These are phyloP conservation scores for Basidiobolus meristosporus DNA, from an alignment of 371 early-diverging fungal genomes.

Conservation along the genomic window DNA sequence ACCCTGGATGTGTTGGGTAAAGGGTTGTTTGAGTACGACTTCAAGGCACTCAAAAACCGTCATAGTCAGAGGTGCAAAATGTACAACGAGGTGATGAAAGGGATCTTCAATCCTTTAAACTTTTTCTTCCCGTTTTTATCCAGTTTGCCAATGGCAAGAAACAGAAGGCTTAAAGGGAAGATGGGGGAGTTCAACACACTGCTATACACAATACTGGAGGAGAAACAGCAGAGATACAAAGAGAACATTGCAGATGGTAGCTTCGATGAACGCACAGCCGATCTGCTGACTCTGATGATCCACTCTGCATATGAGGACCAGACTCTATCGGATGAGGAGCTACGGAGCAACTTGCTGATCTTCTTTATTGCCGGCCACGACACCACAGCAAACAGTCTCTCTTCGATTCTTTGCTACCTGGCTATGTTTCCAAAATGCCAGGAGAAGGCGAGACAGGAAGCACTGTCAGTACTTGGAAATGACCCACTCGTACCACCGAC, in stretches of 20 bases:
- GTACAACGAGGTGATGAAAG: not conserved
- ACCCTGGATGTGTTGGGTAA: conserved; percentile 3
- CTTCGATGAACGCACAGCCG: too few relatives aligned
- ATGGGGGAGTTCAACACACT: too few relatives aligned
- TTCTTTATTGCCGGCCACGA: too few relatives aligned
- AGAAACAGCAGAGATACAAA: too few relatives aligned
- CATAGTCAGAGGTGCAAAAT: not conserved
- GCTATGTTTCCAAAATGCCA: not conserved
- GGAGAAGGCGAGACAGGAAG: not conserved
- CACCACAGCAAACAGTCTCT: conserved; percentile 1
- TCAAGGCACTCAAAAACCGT: not conserved
- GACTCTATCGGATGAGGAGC: too few relatives aligned
- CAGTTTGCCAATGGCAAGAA: too few relatives aligned
- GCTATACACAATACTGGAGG: too few relatives aligned
- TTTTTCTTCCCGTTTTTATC: not conserved
- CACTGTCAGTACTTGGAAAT: not conserved
- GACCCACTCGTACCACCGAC: not conserved
- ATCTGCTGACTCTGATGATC: too few relatives aligned
- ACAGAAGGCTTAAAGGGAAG: too few relatives aligned
- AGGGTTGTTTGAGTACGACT: conserved; percentile 1
- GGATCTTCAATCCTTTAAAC: not conserved
- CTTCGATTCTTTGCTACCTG: not conserved
- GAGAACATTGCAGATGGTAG: too few relatives aligned
- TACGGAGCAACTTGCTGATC: too few relatives aligned
- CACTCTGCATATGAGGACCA: too few relatives aligned